These are phyloP conservation scores for Caloboletus inedulis DNA, from an alignment of 1,284 basidiomycete genomes.

Conservation along the genomic window DNA sequence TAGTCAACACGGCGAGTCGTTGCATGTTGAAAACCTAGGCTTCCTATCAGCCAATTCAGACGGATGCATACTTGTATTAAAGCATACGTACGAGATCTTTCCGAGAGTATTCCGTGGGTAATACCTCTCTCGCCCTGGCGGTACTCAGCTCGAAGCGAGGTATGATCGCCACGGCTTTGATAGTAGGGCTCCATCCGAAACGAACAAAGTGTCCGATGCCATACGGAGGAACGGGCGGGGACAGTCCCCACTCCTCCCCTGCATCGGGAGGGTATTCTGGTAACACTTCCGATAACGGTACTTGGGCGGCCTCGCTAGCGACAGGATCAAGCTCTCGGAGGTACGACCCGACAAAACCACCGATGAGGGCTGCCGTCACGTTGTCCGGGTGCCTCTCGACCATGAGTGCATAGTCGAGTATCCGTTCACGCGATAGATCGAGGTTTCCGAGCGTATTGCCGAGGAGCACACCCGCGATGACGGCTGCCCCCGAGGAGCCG, in stretches of 20 bases:
- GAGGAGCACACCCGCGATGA: constrained; percentile 93
- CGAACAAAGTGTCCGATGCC: constrained; percentile 95
- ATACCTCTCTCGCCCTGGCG: constrained; percentile 87
- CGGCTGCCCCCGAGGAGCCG: constrained; percentile 96
- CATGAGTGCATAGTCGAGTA: constrained; percentile 98
- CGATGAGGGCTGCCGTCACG: constrained; percentile 95
- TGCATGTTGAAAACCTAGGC: constrained; percentile 97
- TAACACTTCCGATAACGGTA: constrained; percentile 94
- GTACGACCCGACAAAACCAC: constrained; percentile 98
- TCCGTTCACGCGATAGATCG: constrained; percentile 63
- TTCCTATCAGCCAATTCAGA: constrained; percentile 3
- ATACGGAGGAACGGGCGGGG: constrained; percentile 84
- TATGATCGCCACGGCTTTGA: constrained; percentile 94
- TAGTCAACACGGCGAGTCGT: constrained; percentile 95
- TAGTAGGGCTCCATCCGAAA: constrained; percentile 84
- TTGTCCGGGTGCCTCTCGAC: constrained; percentile 99
- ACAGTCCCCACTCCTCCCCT: constrained; percentile 83
- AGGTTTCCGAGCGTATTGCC: constrained; percentile 83
- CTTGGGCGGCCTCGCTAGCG: constrained; percentile 75
- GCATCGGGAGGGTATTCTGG: constrained; percentile 96
- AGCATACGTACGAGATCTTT: constrained; percentile 79
- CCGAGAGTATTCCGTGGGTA: constrained; percentile 82
- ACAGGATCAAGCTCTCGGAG: constrained; percentile 84
- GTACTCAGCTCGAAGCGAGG: constrained; percentile 97
- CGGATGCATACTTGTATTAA: background rate